Percentiles rank a stretch among this genome's conserved stretches.
Conservation (phyloP, 2,329 filamentous ascomycete genomes). For the Fusarium irregulare region DNA sequence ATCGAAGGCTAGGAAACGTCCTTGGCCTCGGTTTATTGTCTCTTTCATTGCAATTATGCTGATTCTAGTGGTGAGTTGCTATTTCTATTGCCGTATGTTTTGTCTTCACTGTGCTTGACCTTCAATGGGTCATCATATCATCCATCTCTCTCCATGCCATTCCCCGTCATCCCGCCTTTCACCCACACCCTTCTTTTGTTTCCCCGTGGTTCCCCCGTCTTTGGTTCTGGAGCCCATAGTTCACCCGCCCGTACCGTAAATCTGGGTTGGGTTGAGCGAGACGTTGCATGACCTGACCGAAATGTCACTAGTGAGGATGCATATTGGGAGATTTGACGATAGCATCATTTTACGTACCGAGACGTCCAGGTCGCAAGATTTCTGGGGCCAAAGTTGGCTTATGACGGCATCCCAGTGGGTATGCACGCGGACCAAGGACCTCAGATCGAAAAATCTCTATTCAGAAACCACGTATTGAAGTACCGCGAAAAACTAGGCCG, state of each 20-base stretch:
- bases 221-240: slow-evolving; percentile 21
- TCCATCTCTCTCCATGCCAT: slow-evolving; percentile 30
- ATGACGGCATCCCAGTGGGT: slow-evolving; percentile 37
- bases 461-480: slow-evolving; percentile 3
- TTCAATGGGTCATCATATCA: slow-evolving; percentile 30
- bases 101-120: slow-evolving; percentile 12
- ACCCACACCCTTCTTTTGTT: slow-evolving; percentile 29
- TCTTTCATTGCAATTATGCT: slow-evolving; percentile 25
- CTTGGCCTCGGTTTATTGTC: slow-evolving; percentile 25
- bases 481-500: slow-evolving; percentile 14
- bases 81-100: slow-evolving; percentile 13
- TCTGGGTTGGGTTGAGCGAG: slow-evolving; percentile 37
- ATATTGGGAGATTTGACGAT: slow-evolving; percentile 18
- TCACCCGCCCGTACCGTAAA: slow-evolving; percentile 34
- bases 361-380: not conserved
- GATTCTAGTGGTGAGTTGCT: slow-evolving; percentile 42
- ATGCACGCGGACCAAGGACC: slow-evolving; percentile 13
- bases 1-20: slow-evolving; percentile 19
- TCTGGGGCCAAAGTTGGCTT: slow-evolving; percentile 23
- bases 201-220: slow-evolving; percentile 32
- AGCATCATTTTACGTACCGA: slow-evolving; percentile 20
- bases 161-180: slow-evolving; percentile 39
- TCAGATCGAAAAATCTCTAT: slow-evolving; percentile 8
- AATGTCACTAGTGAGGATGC: slow-evolving; percentile 23
- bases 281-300: slow-evolving; percentile 41